Conservation (phyloP, 345 rosid genomes). For the Camelina hispida region DNA sequence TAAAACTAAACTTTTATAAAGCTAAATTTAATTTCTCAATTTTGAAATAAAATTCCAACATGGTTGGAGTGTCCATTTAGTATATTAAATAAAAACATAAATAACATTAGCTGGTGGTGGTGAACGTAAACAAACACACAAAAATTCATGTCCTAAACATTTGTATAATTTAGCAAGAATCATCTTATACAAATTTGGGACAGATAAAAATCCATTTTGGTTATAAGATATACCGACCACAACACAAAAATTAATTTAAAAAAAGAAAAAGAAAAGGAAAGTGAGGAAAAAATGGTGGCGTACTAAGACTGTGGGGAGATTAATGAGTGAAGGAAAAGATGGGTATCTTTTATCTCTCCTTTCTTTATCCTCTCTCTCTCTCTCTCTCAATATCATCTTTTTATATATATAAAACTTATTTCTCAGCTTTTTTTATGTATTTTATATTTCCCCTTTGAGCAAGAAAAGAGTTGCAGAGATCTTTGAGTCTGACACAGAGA, state of each 20-base stretch:
- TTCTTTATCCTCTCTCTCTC: slow-evolving; percentile 23
- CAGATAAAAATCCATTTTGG: slow-evolving; percentile 3
- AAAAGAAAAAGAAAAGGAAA: background rate
- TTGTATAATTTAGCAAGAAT: slow-evolving; percentile 1
- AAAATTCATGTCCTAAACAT: background rate
- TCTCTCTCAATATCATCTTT: slow-evolving; percentile 9
- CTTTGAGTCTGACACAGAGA: slow-evolving; percentile 61
- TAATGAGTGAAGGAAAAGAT: slow-evolving; percentile 52
- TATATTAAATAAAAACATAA: background rate
- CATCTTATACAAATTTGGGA: too few relatives aligned
- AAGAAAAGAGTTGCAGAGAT: slow-evolving; percentile 66
- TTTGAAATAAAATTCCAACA: slow-evolving; percentile 19
- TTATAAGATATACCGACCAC: slow-evolving; percentile 44
- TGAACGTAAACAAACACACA: slow-evolving; percentile 7
- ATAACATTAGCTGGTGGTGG: background rate
- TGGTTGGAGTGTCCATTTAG: slow-evolving; percentile 24
- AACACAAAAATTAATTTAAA: slow-evolving; percentile 1
- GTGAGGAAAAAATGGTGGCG: slow-evolving; percentile 39
- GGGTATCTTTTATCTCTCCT: slow-evolving; percentile 44
- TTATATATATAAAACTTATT: slow-evolving; percentile 23
- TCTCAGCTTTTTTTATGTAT: slow-evolving; percentile 40
- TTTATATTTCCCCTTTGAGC: slow-evolving; percentile 52
- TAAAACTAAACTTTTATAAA: background rate
- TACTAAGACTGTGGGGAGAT: slow-evolving; percentile 44
- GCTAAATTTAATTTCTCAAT: background rate